Percentiles rank a stretch among this genome's conserved stretches.
phyloP scores from a whole-genome alignment of 768 basidiomycete genomes.

The Russula griseocarnosa region DNA sequence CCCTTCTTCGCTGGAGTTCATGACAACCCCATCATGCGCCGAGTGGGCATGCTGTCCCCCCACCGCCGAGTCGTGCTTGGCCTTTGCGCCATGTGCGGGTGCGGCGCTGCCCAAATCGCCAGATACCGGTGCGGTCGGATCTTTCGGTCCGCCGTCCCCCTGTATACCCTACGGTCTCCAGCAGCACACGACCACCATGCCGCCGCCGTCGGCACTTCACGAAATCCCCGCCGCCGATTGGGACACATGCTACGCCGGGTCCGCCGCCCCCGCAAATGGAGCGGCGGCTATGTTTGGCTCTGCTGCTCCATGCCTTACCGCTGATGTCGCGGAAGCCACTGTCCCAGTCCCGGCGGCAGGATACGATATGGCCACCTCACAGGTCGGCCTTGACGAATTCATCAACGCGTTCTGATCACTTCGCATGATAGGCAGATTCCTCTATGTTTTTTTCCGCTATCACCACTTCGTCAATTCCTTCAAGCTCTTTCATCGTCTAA shows the following conservation, averaged over 20 bases:
- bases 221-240: constrained; percentile 22
- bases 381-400: constrained; percentile 23
- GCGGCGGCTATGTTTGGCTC: constrained; percentile 4
- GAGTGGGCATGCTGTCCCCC: constrained; percentile 17
- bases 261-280: constrained; percentile 1
- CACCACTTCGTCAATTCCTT: background rate
- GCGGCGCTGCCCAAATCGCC: constrained; percentile 7
- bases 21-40: constrained; percentile 1
- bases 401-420: constrained; percentile 12
- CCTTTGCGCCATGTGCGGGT: background rate
- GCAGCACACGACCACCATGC: background rate
- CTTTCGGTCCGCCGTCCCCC: constrained; percentile 12
- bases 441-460: background rate
- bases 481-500: background rate
- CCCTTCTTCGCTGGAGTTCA: constrained; percentile 20
- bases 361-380: constrained; percentile 14
- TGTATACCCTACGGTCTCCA: constrained; percentile 23
- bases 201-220: constrained; percentile 6
- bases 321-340: constrained; percentile 2
- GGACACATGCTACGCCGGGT: constrained; percentile 10
- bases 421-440: constrained; percentile 4
- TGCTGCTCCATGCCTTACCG: background rate
- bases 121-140: constrained; percentile 12
- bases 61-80: constrained; percentile 9
- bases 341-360: constrained; percentile 2